Base-by-base conservation (phyloP, 1,284 basidiomycete genomes). In the Apiotrichum sp. region DNA sequence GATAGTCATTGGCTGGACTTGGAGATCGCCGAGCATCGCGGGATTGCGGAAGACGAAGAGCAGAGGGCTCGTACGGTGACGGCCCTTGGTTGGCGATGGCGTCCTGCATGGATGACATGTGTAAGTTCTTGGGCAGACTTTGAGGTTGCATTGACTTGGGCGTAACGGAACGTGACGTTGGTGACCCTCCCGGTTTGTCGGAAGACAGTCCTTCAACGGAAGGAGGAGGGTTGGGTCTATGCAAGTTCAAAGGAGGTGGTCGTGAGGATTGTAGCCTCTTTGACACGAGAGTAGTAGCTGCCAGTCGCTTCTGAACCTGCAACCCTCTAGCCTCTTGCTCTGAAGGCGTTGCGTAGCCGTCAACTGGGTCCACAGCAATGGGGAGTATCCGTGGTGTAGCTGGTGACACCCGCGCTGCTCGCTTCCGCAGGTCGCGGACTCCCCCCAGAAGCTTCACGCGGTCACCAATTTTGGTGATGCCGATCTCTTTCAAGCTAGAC, bases 391-490 rank as follows among this genome's bases (percentile, higher is more conserved):
- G 48, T 3, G 47, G 42, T 3, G 38, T 33, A 4, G 44, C 16
- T 0, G 50, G 16, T 2, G 52, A 41, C 4, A 50, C 52, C 2
- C 55, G 52, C 3, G 68, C 56, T 1, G 64, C 65, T 34, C 71
- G 56, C 58, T 84, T 82, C 38, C 91, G 80, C 6, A 97, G 79
- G 8, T 79, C 75, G 69, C 91, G 92, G 60, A 97, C 86, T 0
- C 85, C 93, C 55, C 85, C 87, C 14, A 89, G 69, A 51, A 97
- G 86, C 68, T 89, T 83, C 14, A 96, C 84, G 50, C 91, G 79
- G 72, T 97, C 93, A 5, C 93, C 93, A 43, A 97, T 86, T 73
- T 87, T 91, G 46, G 79, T 70, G 34, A 97, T 83, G 34, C 88
- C 88, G 83, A 96, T 88, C 76, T 96, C 93, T 72, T 86, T 89